Percentiles rank a stretch among this genome's conserved stretches.
Conservation (phyloP, 495 filamentous ascomycete species). For the Lasiosphaeria ovina region DNA sequence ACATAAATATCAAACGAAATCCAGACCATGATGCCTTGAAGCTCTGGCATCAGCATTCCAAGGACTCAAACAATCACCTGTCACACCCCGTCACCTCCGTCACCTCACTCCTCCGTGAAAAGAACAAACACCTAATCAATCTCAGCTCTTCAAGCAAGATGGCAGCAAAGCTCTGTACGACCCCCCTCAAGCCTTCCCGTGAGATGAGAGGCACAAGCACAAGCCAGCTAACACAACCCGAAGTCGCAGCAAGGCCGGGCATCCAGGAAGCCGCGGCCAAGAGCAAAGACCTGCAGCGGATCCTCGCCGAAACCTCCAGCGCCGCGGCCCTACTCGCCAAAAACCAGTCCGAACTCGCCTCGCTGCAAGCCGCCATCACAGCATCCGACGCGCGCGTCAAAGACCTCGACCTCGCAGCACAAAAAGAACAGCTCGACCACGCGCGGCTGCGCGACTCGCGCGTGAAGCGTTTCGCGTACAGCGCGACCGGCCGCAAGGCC, state of each 20-base stretch:
- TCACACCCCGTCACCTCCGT: too few species aligned
- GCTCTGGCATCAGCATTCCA: too few species aligned
- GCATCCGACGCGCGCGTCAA: neutral
- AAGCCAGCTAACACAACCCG: too few species aligned
- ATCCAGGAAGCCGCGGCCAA: neutral
- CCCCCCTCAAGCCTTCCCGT: too few species aligned
- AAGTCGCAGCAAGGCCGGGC: neutral
- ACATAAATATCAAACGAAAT: too few species aligned
- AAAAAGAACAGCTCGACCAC: neutral
- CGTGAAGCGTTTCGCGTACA: neutral
- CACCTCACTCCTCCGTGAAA: too few species aligned
- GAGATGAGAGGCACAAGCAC: too few species aligned
- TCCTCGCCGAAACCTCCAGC: neutral
- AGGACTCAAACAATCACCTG: too few species aligned
- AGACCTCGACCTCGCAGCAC: neutral
- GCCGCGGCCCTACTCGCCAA: neutral
- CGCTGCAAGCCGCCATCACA: neutral
- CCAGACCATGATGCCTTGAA: too few species aligned
- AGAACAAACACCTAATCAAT: too few species aligned
- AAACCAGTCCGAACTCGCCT: neutral
- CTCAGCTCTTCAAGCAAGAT: too few species aligned
- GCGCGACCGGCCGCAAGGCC: neutral
- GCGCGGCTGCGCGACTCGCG: neutral
- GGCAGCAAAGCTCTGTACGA: too few species aligned
- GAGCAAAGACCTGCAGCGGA: neutral